Evolutionary conservation across 345 rosid genomes (phyloP), one percentile per base, ranked within the genome.

Genomic region (Populus nigra): DNA sequence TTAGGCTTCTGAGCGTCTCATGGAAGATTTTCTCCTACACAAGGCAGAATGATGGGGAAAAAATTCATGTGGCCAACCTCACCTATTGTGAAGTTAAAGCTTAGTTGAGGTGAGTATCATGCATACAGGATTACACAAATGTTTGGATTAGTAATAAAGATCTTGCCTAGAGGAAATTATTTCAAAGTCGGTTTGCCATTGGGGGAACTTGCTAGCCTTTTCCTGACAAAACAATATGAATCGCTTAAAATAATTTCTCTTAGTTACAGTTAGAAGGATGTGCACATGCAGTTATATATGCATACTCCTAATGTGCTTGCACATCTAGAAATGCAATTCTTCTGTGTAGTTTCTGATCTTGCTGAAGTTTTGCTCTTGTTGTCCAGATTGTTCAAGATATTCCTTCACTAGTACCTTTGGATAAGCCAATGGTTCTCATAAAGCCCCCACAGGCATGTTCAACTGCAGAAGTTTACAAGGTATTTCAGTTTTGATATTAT

Each of bases 381-480:
- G 50, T 79, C 68, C 84, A 94, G 98, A 83, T 93, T 71, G 98
- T 93, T 79, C 81, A 94, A 87, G 94, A 94, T 82, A 88, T 96
- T 72, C 90, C 91, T 65, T 81, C 96, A n/a, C 93, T 92, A 27
- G 74, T 93, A 81, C 84, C 97, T 76, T 71, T 79, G 50, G 94
- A 88, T 85, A 79, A 90, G 67, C 94, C 96, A 8, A 89, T 93
- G 94, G 93, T 92, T 78, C 94, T 96, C 53, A 84, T 93, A 85
- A 96, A 96, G 88, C 97, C 99, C 41, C 91, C 47, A 70, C 90
- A 91, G 76, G 96, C 96, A 77, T 96, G 98, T 83, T 76, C 99
- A 39, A 96, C 99, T 31, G 98, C 90, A 80, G 96, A 91, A 85
- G 98, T 96, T 83, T 96, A 93, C 89, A 92, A 88, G 93, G 98